These are phyloP conservation scores for Lyophyllum semitale DNA, from an alignment of 768 basidiomycete species.

Conservation along the genomic window DNA sequence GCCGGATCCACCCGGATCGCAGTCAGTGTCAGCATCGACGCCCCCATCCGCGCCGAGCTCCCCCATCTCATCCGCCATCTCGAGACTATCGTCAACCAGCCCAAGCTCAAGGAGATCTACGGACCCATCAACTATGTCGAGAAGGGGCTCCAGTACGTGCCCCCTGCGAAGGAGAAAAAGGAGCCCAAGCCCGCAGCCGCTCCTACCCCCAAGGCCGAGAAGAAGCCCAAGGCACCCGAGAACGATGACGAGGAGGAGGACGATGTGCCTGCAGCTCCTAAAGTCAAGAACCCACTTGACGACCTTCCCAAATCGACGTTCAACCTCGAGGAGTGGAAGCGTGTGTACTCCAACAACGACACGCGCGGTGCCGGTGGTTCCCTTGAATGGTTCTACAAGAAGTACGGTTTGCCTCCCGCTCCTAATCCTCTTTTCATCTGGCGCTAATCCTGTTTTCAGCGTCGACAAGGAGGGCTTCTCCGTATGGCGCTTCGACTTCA, in stretches of 20 bases:
- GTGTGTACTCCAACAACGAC: constrained; percentile 98
- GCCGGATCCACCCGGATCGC: no score
- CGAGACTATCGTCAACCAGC: no score
- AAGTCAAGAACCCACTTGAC: constrained; percentile 93
- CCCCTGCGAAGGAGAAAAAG: no score
- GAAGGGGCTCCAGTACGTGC: no score
- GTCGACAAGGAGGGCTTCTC: constrained; percentile 90
- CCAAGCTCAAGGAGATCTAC: no score
- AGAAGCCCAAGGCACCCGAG: constrained; percentile 62
- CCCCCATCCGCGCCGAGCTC: no score
- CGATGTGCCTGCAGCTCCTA: constrained; percentile 75
- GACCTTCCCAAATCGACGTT: constrained; percentile 83
- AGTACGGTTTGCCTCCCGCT: no score
- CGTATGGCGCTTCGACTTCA: constrained; percentile 91
- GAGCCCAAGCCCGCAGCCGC: no score
- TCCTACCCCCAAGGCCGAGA: constrained; percentile 63
- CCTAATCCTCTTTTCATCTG: not conserved
- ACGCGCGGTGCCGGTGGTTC: constrained; percentile 81
- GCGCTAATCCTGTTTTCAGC: constrained; percentile 39
- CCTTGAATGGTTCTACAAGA: constrained; percentile 95
- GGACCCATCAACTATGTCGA: no score
- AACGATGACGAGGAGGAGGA: constrained; percentile 85
- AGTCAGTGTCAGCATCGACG: no score
- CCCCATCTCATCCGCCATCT: no score
- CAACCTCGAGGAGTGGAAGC: constrained; percentile 97